Evolutionary conservation across 768 basidiomycete genomes (phyloP), one percentile per base, ranked within the genome.

Genomic region (Lentinula boryana): DNA sequence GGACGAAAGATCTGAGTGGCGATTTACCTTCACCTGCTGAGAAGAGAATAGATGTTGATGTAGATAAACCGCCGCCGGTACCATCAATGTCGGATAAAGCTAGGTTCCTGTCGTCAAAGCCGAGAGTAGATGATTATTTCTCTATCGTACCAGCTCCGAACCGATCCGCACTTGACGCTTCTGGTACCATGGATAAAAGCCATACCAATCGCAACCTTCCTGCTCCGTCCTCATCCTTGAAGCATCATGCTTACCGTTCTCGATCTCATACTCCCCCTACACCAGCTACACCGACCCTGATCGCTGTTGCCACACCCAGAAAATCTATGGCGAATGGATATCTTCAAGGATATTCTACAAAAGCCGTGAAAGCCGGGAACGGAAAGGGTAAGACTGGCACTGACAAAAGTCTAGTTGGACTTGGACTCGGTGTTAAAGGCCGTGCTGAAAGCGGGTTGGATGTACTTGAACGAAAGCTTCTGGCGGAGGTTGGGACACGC

Each of bases 401-500:
- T 21, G 46, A 23, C 9, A 6, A 23, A 48, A 48, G 21, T 48
- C 46, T 57, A 27, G 15, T 18, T 27, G 44, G 41, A n/a, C 21
- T 27, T 7, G 41, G 32, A 2, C n/a, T 35, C 13, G 38, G 12
- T 21, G 21, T 21, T 9, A 23, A n/a, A 33, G 58, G 44, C 5
- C 43, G 48, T 10, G 16, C 63, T 3, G 83, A 83, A 65, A 84
- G 77, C 54, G 89, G 89, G 8, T 72, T 93, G 3, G 89, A 93
- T 63, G 89, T 85, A 3, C 73, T 93, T 7, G 90, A 93, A 68
- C 76, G 83, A 52, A 76, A 84, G 56, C 73, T 93, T 3, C 71
- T 88, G 0, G 84, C 83, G 0, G 84, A 91, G 66, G 89, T 92
- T 6, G 90, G 90, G 31, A 91, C 89, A 18, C 78, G 85, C 54